Conservation (phyloP, 2,329 filamentous ascomycete genomes). For the Thielaviopsis euricoi region DNA sequence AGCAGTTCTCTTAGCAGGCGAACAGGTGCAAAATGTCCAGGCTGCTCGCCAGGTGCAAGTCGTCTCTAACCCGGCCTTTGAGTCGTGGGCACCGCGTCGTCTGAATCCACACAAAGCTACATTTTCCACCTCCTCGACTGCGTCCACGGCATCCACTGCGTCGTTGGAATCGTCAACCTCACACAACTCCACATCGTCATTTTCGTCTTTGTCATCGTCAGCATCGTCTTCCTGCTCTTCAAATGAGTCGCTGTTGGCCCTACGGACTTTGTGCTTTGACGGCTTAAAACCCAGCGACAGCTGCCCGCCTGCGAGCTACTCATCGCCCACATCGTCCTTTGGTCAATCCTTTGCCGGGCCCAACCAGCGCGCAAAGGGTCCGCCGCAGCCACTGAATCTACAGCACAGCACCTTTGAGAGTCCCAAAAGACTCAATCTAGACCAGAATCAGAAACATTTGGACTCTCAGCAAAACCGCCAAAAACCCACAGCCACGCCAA, state of each 20-base stretch:
- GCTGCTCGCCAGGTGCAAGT: neutral
- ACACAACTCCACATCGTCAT: neutral
- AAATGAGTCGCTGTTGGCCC: neutral
- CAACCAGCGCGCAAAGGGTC: constrained; percentile 4
- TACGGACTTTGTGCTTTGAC: neutral
- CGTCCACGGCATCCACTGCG: neutral
- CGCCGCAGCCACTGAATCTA: constrained; percentile 3
- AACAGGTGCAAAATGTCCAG: neutral
- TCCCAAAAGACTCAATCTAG: neutral
- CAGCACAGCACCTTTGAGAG: neutral
- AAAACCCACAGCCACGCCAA: neutral
- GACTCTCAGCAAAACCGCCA: neutral
- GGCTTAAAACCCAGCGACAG: neutral
- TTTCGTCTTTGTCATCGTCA: neutral
- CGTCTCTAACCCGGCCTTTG: neutral
- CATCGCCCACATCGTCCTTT: constrained; percentile 6
- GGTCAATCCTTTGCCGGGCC: neutral
- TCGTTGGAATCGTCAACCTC: neutral
- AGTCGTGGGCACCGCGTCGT: neutral
- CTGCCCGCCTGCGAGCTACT: neutral
- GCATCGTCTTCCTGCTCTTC: neutral
- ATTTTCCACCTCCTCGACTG: neutral
- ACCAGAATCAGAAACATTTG: neutral
- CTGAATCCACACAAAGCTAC: neutral
- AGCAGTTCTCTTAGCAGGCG: neutral